phyloP scores from a whole-genome alignment of 2,329 filamentous ascomycete species.

The Ambrosiella xylebori region DNA sequence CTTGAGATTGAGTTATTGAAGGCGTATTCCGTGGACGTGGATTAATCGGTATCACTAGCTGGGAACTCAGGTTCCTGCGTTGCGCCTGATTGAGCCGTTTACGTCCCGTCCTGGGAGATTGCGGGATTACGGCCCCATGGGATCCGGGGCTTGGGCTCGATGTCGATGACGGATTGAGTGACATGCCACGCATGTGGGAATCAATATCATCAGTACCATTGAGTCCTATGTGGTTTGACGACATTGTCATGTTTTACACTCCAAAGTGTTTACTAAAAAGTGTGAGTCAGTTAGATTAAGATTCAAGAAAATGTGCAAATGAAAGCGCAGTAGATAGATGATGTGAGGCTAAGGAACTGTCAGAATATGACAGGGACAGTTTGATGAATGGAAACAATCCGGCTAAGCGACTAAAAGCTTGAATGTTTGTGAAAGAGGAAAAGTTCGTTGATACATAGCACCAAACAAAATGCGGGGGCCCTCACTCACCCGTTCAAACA shows the following conservation, averaged over 20 bases:
- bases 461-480: too few species aligned
- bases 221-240: not conserved
- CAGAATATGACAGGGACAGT: not conserved
- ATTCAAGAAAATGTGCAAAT: not conserved
- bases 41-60: slow-evolving; percentile 39
- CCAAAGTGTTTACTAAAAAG: not conserved
- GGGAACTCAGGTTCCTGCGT: slow-evolving; percentile 43
- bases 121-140: not conserved
- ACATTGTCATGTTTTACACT: not conserved
- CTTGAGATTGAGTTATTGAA: not conserved
- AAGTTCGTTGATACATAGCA: too few species aligned
- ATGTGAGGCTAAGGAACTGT: too few species aligned
- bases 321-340: too few species aligned
- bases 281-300: not conserved
- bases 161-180: not conserved
- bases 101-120: slow-evolving; percentile 1
- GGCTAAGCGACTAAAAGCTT: too few species aligned
- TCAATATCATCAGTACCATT: not conserved
- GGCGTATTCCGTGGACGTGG: slow-evolving; percentile 19
- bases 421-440: too few species aligned
- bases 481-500: too few species aligned
- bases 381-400: not conserved
- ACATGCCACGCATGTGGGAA: not conserved
- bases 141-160: not conserved
- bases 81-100: slow-evolving; percentile 45